Evolutionary conservation across 148 eudicot species (phyloP).

Genomic region (Spergularia bocconei): DNA sequence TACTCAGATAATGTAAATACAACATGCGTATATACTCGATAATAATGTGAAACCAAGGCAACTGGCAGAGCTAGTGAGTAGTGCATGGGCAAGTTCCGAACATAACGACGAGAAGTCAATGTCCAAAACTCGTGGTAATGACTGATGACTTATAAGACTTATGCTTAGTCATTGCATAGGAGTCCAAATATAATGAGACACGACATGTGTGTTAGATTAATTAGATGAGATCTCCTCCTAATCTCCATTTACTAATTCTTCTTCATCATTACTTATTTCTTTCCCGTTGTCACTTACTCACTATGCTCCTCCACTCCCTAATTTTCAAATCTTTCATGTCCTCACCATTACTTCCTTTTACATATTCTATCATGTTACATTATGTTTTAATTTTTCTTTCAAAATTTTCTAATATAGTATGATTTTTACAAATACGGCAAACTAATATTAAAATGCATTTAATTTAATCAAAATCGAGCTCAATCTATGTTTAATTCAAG

Average conservation of each 20-base stretch:
- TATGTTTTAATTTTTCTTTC: too few species aligned
- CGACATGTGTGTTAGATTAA: constrained; percentile 21
- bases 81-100: too few species aligned
- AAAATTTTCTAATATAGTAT: too few species aligned
- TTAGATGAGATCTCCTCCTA: constrained; percentile 15
- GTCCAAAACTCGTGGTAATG: constrained; percentile 3
- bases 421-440: too few species aligned
- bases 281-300: constrained; percentile 7
- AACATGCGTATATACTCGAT: too few species aligned
- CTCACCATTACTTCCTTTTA: constrained; percentile 10
- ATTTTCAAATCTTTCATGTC: constrained; percentile 16
- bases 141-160: neutral
- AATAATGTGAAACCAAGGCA: too few species aligned
- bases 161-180: neutral
- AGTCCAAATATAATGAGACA: constrained; percentile 11
- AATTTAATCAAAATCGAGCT: too few species aligned
- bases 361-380: neutral
- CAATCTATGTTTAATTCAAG: too few species aligned
- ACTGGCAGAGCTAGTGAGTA: too few species aligned
- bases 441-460: too few species aligned
- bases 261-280: neutral
- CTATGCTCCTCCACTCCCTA: constrained; percentile 3
- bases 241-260: neutral
- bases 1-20: too few species aligned
- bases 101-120: constrained; percentile 8